Percentiles rank a stretch among this genome's conserved stretches.
Conservation (phyloP, 1,139 yeast genomes). For the Candida sanyaensis region DNA sequence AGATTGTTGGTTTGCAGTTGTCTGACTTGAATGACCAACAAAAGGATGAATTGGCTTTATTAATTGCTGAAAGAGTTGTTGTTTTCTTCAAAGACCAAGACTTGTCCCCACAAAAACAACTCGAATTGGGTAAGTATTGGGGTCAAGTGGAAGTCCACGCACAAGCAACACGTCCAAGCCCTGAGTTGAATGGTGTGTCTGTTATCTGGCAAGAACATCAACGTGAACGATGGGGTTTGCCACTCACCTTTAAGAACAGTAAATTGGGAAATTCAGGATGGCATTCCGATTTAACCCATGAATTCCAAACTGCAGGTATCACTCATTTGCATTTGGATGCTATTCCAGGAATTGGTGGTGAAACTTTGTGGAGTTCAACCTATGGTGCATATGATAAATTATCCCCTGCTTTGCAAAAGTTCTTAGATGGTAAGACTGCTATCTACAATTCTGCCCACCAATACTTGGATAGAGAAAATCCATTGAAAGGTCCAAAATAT, state of each 20-base stretch:
- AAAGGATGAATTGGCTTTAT: slow-evolving; percentile 49
- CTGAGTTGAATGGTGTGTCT: slow-evolving; percentile 35
- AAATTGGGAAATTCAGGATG: slow-evolving; percentile 34
- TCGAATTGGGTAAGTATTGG: slow-evolving; percentile 42
- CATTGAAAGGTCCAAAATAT: slow-evolving; percentile 32
- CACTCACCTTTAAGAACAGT: slow-evolving; percentile 29
- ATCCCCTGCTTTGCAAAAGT: slow-evolving; percentile 35
- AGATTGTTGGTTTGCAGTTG: slow-evolving; percentile 53
- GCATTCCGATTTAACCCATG: slow-evolving; percentile 34
- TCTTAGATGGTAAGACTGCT: slow-evolving; percentile 39
- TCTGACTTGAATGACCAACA: slow-evolving; percentile 49
- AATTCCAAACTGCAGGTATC: slow-evolving; percentile 37
- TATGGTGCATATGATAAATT: slow-evolving; percentile 40
- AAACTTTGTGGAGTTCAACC: slow-evolving; percentile 39
- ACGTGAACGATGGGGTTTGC: slow-evolving; percentile 22
- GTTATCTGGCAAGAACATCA: slow-evolving; percentile 54
- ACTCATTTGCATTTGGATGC: slow-evolving; percentile 37
- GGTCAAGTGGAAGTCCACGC: slow-evolving; percentile 46
- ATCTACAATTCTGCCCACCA: slow-evolving; percentile 34
- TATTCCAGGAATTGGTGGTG: slow-evolving; percentile 37
- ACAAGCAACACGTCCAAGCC: slow-evolving; percentile 35
- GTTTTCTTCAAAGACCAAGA: slow-evolving; percentile 46
- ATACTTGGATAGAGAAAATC: slow-evolving; percentile 32
- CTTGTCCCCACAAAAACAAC: slow-evolving; percentile 44
- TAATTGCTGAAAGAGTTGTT: slow-evolving; percentile 43